Evolutionary conservation across 2,329 filamentous ascomycete species (phyloP).

Genomic region (Colletotrichum orchidophilum): DNA sequence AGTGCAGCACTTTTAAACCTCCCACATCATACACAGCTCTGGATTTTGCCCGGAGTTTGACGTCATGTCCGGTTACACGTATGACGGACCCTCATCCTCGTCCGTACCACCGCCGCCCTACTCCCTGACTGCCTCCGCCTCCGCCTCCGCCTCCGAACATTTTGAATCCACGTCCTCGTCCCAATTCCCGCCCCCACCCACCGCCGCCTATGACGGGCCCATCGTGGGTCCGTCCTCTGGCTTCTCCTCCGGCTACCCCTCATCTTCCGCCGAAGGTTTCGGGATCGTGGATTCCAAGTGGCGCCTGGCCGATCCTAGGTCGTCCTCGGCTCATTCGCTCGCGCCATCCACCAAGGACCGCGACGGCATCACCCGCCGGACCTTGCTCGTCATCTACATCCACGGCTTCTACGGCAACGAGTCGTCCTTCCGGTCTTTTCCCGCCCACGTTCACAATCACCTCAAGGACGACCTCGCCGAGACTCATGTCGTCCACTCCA

Average conservation of each 20-base stretch:
- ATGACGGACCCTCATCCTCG: conserved; percentile 25
- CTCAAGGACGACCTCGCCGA: conserved; percentile 73
- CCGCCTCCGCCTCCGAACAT: conserved; percentile 24
- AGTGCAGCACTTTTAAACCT: not conserved
- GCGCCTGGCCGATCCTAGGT: conserved; percentile 53
- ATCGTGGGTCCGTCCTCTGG: not conserved
- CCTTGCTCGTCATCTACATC: conserved; percentile 81
- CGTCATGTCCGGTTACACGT: conserved; percentile 24
- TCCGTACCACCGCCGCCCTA: conserved; percentile 30
- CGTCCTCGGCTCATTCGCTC: conserved; percentile 55
- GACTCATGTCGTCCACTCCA: conserved; percentile 84
- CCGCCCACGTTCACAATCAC: conserved; percentile 83
- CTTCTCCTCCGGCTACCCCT: not conserved
- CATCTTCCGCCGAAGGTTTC: not conserved
- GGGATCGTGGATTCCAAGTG: conserved; percentile 28
- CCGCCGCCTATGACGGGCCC: not conserved
- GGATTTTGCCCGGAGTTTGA: not conserved
- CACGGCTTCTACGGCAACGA: conserved; percentile 93
- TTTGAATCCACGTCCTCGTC: conserved; percentile 25
- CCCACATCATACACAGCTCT: not conserved
- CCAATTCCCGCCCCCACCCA: conserved; percentile 15
- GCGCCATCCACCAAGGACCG: conserved; percentile 37
- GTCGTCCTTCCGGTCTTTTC: conserved; percentile 87
- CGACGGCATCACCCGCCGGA: conserved; percentile 51
- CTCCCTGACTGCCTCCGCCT: conserved; percentile 25